These are phyloP conservation scores for Lactifluus rugatus DNA, from an alignment of 768 basidiomycete species.

Conservation along the genomic window DNA sequence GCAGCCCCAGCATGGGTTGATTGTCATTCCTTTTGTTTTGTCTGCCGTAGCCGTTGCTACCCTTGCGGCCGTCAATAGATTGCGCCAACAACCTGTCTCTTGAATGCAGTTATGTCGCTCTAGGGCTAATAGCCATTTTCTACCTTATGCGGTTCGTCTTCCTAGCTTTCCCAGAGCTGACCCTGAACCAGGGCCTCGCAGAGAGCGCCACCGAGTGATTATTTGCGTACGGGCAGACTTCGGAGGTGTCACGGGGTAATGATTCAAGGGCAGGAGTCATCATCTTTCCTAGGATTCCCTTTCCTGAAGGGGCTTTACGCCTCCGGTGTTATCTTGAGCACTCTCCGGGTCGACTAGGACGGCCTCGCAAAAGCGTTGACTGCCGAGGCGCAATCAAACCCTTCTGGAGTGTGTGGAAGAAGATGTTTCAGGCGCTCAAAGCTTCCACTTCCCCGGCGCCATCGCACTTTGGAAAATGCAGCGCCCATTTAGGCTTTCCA, in stretches of 20 bases:
- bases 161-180: neutral
- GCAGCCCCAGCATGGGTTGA: neutral
- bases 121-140: neutral
- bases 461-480: slow-evolving; percentile 13
- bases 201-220: neutral
- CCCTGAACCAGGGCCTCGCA: neutral
- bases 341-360: neutral
- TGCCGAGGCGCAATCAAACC: slow-evolving; percentile 11
- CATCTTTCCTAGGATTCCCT: neutral
- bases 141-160: neutral
- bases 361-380: neutral
- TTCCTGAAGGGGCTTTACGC: neutral
- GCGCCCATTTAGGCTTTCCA: slow-evolving; percentile 19
- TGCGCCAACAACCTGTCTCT: neutral
- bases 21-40: neutral
- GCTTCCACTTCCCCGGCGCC: slow-evolving; percentile 12
- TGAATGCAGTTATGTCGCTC: neutral
- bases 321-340: neutral
- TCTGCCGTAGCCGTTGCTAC: slow-evolving; percentile 3
- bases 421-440: slow-evolving; percentile 9
- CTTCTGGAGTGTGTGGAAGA: slow-evolving; percentile 1
- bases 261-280: neutral
- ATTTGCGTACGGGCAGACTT: neutral
- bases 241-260: slow-evolving; percentile 7
- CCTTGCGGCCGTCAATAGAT: neutral